Evolutionary conservation across 352 stramenopile genomes (phyloP), one percentile per base, ranked within the genome.

Genomic region (Globisporangium heterothallicum): DNA sequence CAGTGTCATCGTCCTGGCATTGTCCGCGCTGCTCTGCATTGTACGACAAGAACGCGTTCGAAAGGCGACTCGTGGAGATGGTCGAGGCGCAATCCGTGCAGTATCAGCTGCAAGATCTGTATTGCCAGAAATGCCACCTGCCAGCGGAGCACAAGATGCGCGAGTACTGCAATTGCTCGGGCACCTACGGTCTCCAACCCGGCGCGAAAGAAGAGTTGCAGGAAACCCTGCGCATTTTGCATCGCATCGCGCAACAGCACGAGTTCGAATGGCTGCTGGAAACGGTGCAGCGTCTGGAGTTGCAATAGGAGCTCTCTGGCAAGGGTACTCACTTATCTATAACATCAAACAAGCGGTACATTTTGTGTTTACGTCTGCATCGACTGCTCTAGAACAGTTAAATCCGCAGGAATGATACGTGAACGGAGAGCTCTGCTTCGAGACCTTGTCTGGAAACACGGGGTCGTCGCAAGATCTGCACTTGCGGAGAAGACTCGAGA

Each of bases 41-140:
- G 21, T 98, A 98, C 58, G 87, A 98, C 64, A 86, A 81, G 22
- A 77, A 72, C 16, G 72, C 78, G 24, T 90, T 98, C 36, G 93
- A 98, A 68, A 66, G 81, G 30, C 81, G 86, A 26, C 83, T 98
- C 4, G 86, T 98, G 7, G 86, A 96, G 51, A 80, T 96, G 54
- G 70, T 96, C 12, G 72, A 97, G 34, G 71, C 74, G 29, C 74
- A 86, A 49, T 90, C 88, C 14, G 71, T 97, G 34, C 84, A 91
- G 32, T 98, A 97, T 59, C 92, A 98, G 62, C 68, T 98, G 24
- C 93, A 98, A 62, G 87, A 96, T 53, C 44, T 96, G 19, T 74
- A 83, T 36, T 96, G 87, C 65, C 32, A 49, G 36, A 95, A 94
- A 53, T 96, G 86, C 48, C 58, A 58, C 8, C 65, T 94, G 6